phyloP scores from a whole-genome alignment of 129 eudicot genomes.

The Flaveria robusta region DNA sequence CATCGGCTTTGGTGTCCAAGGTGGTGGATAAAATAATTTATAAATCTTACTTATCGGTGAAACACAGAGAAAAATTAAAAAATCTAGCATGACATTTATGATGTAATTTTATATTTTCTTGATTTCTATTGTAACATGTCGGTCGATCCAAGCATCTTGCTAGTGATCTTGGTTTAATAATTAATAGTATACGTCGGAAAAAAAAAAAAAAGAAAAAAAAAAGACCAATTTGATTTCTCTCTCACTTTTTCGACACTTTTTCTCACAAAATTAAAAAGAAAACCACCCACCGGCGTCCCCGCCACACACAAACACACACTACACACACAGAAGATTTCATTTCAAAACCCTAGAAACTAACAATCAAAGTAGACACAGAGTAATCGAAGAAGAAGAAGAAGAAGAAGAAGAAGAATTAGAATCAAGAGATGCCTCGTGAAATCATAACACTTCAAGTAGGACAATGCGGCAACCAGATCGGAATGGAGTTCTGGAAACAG shows the following conservation, averaged over 20 bases:
- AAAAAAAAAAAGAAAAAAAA: too few species aligned
- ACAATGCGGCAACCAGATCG: constrained; percentile 99
- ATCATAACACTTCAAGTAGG: constrained; percentile 96
- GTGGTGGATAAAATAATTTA: too few species aligned
- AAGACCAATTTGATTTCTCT: neutral
- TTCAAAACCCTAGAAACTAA: constrained; percentile 33
- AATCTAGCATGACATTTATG: too few species aligned
- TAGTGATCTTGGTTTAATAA: too few species aligned
- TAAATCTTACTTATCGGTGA: too few species aligned
- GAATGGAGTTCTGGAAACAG: constrained; percentile 99
- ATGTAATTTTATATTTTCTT: too few species aligned
- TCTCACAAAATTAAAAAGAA: neutral
- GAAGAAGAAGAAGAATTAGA: neutral
- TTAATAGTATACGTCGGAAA: too few species aligned
- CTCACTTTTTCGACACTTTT: constrained; percentile 28
- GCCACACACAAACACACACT: constrained; percentile 27
- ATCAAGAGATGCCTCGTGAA: constrained; percentile 76
- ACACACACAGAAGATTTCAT: neutral
- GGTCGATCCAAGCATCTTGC: too few species aligned
- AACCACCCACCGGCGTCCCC: constrained; percentile 26
- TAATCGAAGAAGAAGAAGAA: constrained; percentile 3
- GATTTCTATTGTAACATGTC: too few species aligned
- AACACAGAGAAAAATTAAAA: too few species aligned
- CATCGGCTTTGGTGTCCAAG: too few species aligned
- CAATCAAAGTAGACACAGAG: neutral